A percentile compares a stretch with the other conserved stretches of the same genome.
These are phyloP conservation scores for Ogataea chonburiensis DNA, from an alignment of 805 yeast genomes.

Conservation along the genomic window DNA sequence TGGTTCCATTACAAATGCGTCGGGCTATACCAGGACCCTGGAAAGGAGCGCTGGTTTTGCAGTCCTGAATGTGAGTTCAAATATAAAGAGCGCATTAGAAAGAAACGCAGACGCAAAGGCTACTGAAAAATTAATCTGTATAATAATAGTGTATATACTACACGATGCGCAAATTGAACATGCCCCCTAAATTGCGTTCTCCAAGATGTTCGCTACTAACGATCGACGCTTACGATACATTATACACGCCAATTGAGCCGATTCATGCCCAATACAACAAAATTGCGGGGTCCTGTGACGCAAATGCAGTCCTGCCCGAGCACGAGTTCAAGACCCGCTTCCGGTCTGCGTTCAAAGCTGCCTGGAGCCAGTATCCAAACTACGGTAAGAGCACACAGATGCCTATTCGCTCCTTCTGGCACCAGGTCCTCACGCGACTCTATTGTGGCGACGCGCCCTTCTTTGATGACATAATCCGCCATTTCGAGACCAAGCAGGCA, in stretches of 20 bases:
- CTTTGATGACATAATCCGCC: constrained; percentile 43
- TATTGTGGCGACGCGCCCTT: constrained; percentile 29
- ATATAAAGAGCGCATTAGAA: constrained; percentile 17
- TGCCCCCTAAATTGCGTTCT: not conserved
- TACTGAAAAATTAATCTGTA: constrained; percentile 11
- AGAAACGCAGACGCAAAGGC: constrained; percentile 20
- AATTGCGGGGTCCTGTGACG: constrained; percentile 47
- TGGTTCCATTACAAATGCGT: constrained; percentile 98
- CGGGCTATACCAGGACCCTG: constrained; percentile 86
- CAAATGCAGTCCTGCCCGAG: constrained; percentile 27
- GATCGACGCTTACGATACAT: constrained; percentile 67
- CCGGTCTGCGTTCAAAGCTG: constrained; percentile 35
- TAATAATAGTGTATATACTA: constrained; percentile 2
- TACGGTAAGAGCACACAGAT: constrained; percentile 51
- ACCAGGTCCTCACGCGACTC: constrained; percentile 34
- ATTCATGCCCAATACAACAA: constrained; percentile 53
- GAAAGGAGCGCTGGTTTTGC: constrained; percentile 78
- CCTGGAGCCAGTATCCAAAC: constrained; percentile 50
- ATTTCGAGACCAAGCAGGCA: constrained; percentile 51
- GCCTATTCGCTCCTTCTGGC: constrained; percentile 57
- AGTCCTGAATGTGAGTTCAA: constrained; percentile 57
- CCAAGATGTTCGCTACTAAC: constrained; percentile 48
- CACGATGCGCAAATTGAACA: constrained; percentile 1
- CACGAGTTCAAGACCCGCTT: constrained; percentile 28
- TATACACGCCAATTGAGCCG: constrained; percentile 56